Base-by-base conservation (phyloP, 768 basidiomycete genomes). In the Suillus brevipes region DNA sequence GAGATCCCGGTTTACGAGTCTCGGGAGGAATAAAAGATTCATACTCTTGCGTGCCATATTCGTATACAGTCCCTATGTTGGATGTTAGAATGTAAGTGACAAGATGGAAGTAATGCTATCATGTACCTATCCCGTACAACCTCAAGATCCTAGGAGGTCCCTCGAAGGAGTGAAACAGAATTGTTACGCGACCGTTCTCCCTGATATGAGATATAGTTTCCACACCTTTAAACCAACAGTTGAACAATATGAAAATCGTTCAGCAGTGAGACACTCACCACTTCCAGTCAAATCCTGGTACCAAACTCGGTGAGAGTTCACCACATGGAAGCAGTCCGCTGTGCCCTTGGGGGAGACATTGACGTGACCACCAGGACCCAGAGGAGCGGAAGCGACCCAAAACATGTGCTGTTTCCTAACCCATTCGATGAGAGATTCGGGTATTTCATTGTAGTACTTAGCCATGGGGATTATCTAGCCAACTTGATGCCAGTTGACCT, bases 211-310 rank as follows among this genome's bases (percentile, higher is more conserved):
- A 80, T 61, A 87, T 83, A 0, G 86, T 88, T 71, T 88, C 87
- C n/a, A 82, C 72, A 3, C 87, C 87, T 87, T 52, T 18, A 20
- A 42, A 28, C 37, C 18, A 25, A 25, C 47, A 14, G 8, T 60
- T 36, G 9, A 20, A 59, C n/a, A 9, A 59, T 31, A 59, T 34
- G 5, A 9, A 59, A 20, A 61, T 38, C 4, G 28, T 40, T 28
- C 57, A 40, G 20, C 57, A 28, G 7, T 20, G 6, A 18, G 38
- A 40, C 25, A 28, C 77, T 47, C 67, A 87, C 89, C 89, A 66
- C 87, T 87, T 8, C 90, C 90, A 7, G 84, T 83, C 38, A 90
- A 78, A 72, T 91, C 89, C 67, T 91, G 87, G 69, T 91, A 92
- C 89, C 89, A 91, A 8, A 89, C 88, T 62, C 75, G 79, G 59